Evolutionary conservation across 1,284 basidiomycete genomes (phyloP), one percentile per base, ranked within the genome.

Genomic region (Cutaneotrichosporon sp.): DNA sequence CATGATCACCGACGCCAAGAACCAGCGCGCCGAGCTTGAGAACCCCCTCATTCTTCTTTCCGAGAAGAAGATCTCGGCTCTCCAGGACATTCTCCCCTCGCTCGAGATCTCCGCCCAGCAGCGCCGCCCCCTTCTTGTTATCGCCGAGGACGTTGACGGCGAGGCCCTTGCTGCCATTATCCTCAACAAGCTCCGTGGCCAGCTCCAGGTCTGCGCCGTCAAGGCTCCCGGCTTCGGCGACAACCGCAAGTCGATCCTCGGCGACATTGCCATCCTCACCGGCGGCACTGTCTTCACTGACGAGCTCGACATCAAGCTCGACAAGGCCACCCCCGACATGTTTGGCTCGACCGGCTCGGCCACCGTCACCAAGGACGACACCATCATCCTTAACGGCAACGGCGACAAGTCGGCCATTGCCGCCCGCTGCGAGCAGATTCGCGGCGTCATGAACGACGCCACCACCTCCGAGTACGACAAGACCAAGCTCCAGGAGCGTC

Each of bases 221-320:
- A 97, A 97, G 80, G 93, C 94, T 14, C 94, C 94, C 57, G 92
- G 94, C 55, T 97, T 98, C 74, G 94, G 94, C 73, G 94, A 97
- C 79, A 97, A 97, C 85, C 86, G 94, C 77, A 98, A 97, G 81
- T 88, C 85, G 59, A 91, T 97, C 78, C 87, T 97, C 48, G 94
- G 94, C 55, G 94, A 97, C 72, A 81, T 97, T 57, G 92, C 89
- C 58, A 96, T 97, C 78, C 84, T 98, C 64, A 97, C 93, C 12
- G 94, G 94, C 54, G 91, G 92, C 61, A 92, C 90, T 57, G 93
- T 97, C 77, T 97, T 97, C 81, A 91, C 90, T 39, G 93, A 97
- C 72, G 94, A 98, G 75, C 84, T 98, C 62, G 94, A 97, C 77
- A 88, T 96, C 79, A 97, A 97, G 79, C 87, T 97, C 58, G 92